Percentiles rank a stretch among this genome's conserved stretches.
Conservation (phyloP, 2,329 filamentous ascomycete genomes). For the Didymellaceae sp. region DNA sequence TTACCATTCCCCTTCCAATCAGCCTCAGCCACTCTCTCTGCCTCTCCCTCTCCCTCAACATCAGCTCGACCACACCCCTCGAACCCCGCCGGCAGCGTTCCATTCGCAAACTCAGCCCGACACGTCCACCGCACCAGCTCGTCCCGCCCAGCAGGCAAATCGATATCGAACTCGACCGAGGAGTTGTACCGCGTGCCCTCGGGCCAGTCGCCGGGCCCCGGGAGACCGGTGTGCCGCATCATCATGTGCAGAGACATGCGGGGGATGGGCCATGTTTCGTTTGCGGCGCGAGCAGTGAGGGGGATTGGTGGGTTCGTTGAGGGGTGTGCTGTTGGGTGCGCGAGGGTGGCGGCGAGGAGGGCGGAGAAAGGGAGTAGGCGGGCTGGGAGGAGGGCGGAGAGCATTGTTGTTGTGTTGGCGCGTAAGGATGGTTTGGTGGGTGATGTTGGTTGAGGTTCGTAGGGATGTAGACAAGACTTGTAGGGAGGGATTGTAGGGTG, state of each 20-base stretch:
- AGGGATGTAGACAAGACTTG: too few species aligned
- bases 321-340: background rate
- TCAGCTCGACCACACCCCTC: background rate
- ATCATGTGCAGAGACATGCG: constrained; percentile 38
- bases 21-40: too few species aligned
- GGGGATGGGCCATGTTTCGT: constrained; percentile 30
- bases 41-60: background rate
- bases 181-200: constrained; percentile 23
- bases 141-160: constrained; percentile 13
- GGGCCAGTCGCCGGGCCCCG: constrained; percentile 30
- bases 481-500: too few species aligned
- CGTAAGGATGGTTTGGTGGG: too few species aligned
- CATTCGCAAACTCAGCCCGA: constrained; percentile 18
- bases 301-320: background rate
- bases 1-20: too few species aligned
- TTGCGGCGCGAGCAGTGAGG: background rate
- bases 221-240: constrained; percentile 29
- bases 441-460: background rate
- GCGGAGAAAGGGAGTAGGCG: background rate
- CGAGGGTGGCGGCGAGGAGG: background rate
- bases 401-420: background rate
- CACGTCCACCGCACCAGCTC: too few species aligned
- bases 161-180: constrained; percentile 32
- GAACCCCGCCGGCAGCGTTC: constrained; percentile 15
- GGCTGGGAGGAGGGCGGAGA: background rate